Base-by-base conservation (phyloP, 2,329 filamentous ascomycete species). In the Pseudocercospora fijiensis region DNA sequence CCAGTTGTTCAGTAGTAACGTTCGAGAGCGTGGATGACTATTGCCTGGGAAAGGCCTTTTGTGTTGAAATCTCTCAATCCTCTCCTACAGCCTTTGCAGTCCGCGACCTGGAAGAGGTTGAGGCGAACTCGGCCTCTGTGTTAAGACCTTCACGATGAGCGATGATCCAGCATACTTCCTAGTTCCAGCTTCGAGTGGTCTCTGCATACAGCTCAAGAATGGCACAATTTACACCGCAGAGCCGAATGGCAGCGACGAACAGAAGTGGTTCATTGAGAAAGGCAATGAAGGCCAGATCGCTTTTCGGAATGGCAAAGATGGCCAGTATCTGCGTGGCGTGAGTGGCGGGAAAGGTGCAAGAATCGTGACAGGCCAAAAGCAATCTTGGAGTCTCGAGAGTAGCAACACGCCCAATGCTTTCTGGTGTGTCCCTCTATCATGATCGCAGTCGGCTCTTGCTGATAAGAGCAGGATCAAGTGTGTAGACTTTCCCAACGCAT, bases 121-220 rank as follows among this genome's bases (percentile, higher is more conserved):
- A 37, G 3, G 33, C 13, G 13, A 37, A 30, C 16, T 37, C 13
- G 33, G 37, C 37, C 16, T 41, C 18, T 18, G 16, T 18, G 37
- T 18, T 41, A 41, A 18, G 37, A 41, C 8, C 45, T 49, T 49
- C 45, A 22, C 45, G 20, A 64, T 64, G 62, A 45, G 57, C 43
- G 18, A 41, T 26, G 57, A 60, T 20, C 53, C 33, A 13, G 51
- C 33, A 30, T 61, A 58, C 27, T 64, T 61, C 13, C 45, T 64
- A 3, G 28, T 64, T 11, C 62, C 62, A n/a, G 62, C 62, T 18
- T 57, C 62, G n/a, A 61, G 62, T 58, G 62, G 62, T 24, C 53
- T 64, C 13, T 64, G 62, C 53, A 61, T 61, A 5, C 30, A 58
- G 24, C 58, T 56, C 11, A 45, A 43, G 24, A 60, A 61, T 33